Base-by-base conservation (phyloP, 208 protist species). In the Crithidia fasciculata region DNA sequence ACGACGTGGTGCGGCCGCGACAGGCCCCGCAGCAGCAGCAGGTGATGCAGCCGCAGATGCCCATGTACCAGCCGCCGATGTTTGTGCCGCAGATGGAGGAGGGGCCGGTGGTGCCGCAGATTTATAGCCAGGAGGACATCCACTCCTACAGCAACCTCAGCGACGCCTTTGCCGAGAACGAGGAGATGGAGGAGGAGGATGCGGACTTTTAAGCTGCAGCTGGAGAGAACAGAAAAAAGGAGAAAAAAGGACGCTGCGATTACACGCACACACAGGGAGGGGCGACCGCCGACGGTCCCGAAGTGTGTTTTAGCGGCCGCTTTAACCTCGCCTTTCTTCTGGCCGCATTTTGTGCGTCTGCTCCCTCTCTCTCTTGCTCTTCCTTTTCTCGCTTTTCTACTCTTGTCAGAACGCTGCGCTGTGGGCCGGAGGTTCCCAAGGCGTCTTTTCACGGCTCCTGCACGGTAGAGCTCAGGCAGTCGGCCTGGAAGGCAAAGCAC, bases 91-190 rank as follows among this genome's bases (percentile, higher is more conserved):
- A 53, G 7, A 40, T 45, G 19, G 72, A 71, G 49, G 72, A 80
- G 40, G 78, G 43, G 5, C 77, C 80, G 18, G 62, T 65, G 55
- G 57, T 81, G 53, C 84, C 84, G 55, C 80, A 75, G 43, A 76
- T 88, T 19, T 88, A 78, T 40, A 76, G 60, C 57, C 58, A 83
- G 67, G 71, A 84, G 47, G 84, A 88, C n/a, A 75, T 85, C 39
- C 76, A 78, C 56, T 82, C 80, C 2, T 86, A 88, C 63, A 84
- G 84, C 60, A 84, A 86, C 60, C 55, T 88, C 43, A 85, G 76
- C 56, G 84, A 88, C 61, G 77, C 74, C 19, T 86, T 85, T 43
- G 19, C 82, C 12, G 71, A 81, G 10, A 71, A 45, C 5, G 65
- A 54, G 4, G 76, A 65, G 43, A 18, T 55, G 61, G 70, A 75